Evolutionary conservation across 352 stramenopile genomes (phyloP).

Genomic region (Globisporangium middletonii): DNA sequence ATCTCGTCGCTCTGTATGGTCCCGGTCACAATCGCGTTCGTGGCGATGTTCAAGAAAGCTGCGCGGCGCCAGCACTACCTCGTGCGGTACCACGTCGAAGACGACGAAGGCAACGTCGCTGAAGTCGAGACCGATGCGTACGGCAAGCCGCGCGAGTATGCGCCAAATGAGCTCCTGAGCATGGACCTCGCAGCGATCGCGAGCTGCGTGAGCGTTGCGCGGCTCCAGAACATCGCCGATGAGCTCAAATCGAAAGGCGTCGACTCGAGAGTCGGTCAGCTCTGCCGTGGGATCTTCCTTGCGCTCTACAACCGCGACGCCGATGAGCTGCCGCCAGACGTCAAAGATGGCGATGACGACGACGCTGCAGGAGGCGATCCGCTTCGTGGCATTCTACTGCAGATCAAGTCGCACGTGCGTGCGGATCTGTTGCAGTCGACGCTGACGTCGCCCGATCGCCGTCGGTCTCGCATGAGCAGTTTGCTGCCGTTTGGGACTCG

Average conservation of each 20-base stretch:
- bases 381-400: conserved; percentile 30
- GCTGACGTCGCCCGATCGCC: background rate
- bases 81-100: conserved; percentile 59
- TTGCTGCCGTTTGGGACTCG: conserved; percentile 2
- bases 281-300: conserved; percentile 57
- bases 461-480: conserved; percentile 2
- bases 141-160: conserved; percentile 42
- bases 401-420: conserved; percentile 46
- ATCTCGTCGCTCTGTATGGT: conserved; percentile 64
- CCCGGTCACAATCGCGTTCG: conserved; percentile 50
- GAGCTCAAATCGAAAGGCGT: conserved; percentile 27
- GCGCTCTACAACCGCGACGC: conserved; percentile 52
- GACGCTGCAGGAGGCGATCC: conserved; percentile 17
- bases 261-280: conserved; percentile 21
- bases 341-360: conserved; percentile 2
- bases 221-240: conserved; percentile 23
- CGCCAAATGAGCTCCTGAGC: conserved; percentile 31
- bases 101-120: conserved; percentile 48
- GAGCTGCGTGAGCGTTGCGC: conserved; percentile 28
- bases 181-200: conserved; percentile 55
- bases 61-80: conserved; percentile 50
- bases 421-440: conserved; percentile 15
- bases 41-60: conserved; percentile 73
- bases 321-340: conserved; percentile 28
- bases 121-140: conserved; percentile 66